Conservation (phyloP, 225 moss, liverwort and hornwort species). For the Marchantia paleacea region DNA sequence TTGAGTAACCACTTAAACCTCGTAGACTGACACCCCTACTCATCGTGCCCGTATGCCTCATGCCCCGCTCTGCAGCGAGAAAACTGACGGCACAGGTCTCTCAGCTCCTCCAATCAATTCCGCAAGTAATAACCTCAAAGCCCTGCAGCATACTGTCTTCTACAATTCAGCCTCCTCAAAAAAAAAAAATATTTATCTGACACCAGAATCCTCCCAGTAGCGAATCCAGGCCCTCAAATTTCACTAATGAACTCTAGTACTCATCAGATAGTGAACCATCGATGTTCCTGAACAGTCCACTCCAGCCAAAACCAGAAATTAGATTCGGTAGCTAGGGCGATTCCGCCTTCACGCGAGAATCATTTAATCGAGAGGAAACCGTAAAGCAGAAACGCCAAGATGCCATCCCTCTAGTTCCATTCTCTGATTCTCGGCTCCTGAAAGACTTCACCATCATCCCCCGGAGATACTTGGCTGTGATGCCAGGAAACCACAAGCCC, state of each 20-base stretch:
- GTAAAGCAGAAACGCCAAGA: neutral
- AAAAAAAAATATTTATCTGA: neutral
- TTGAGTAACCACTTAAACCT: conserved; percentile 15
- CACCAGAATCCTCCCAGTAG: neutral
- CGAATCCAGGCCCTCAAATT: neutral
- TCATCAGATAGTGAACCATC: no score
- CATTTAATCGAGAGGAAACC: neutral
- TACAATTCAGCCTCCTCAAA: neutral
- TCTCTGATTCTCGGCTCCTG: neutral
- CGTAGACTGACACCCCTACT: neutral
- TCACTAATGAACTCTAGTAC: neutral
- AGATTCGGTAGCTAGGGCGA: no score
- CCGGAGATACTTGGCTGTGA: neutral
- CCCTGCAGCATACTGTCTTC: neutral
- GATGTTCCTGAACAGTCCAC: no score
- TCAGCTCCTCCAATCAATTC: neutral
- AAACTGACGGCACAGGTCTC: neutral
- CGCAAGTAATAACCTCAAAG: neutral
- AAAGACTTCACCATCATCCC: neutral
- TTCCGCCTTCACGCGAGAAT: no score
- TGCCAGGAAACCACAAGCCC: neutral
- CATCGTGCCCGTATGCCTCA: conserved; percentile 7
- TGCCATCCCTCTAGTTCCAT: neutral
- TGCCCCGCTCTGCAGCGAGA: neutral
- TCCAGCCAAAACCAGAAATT: neutral